Conservation (phyloP, 495 filamentous ascomycete species). For the Hypomontagnella monticulosa region DNA sequence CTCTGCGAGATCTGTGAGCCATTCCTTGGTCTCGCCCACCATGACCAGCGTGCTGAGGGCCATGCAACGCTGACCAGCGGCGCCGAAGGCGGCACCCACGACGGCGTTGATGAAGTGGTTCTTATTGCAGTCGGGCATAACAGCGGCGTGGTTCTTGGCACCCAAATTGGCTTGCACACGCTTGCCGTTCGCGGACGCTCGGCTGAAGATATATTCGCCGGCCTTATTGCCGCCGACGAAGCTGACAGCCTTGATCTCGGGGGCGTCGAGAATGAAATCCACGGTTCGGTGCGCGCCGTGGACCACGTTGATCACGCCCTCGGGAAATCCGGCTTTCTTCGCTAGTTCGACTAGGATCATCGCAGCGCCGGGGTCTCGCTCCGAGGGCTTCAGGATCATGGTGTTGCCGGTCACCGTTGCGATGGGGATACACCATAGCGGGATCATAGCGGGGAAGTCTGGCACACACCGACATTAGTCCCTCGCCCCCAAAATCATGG, state of each 20-base stretch:
- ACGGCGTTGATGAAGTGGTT: constrained; percentile 96
- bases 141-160: constrained; percentile 97
- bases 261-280: constrained; percentile 97
- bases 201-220: constrained; percentile 94
- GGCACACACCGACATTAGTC: constrained; percentile 31
- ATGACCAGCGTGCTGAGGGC: constrained; percentile 92
- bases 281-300: constrained; percentile 92
- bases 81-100: constrained; percentile 93
- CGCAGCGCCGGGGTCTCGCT: constrained; percentile 95
- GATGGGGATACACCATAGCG: constrained; percentile 95
- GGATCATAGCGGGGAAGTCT: constrained; percentile 99
- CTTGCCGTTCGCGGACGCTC: constrained; percentile 89
- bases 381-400: constrained; percentile 94
- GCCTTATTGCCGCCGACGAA: constrained; percentile 98
- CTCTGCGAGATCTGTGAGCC: constrained; percentile 91
- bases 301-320: constrained; percentile 93
- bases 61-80: constrained; percentile 98
- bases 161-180: constrained; percentile 97
- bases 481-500: not conserved
- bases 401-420: constrained; percentile 96
- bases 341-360: constrained; percentile 98
- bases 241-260: constrained; percentile 95
- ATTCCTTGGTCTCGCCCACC: constrained; percentile 93
- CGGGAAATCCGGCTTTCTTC: constrained; percentile 90
- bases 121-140: constrained; percentile 97